Base-by-base conservation (phyloP, 148 eudicot genomes). In the Rheum nobile region DNA sequence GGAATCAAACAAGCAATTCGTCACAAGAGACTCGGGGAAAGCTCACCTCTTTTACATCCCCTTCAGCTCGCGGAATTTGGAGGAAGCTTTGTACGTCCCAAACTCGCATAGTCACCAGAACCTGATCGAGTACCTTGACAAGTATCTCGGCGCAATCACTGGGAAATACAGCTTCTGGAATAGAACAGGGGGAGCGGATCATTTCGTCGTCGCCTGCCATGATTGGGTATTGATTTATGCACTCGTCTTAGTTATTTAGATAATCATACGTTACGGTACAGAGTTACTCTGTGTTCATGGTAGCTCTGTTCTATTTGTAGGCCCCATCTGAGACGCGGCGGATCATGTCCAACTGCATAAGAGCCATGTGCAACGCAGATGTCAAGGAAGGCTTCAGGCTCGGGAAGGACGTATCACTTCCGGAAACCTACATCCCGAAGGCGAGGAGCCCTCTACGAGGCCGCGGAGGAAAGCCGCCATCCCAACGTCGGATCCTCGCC, bases 31-130 rank as follows among this genome's bases (percentile, higher is more conserved):
- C 22, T 88, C 90, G 0, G 39, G 24, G 24, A 71, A 79, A 74
- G 92, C 92, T 34, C 92, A 86, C 76, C 82, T 90, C 19, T 90
- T 90, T 77, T 90, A 88, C 89, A 77, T 88, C 41, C 89, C 96
- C 29, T 90, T 90, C 79, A 88, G 96, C 77, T 88, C 96, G 4
- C 79, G 88, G 44, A 78, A 79, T 67, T 80, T 90, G 71, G 82
- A 85, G 82, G 77, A 77, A 71, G 59, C 90, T 14, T 75, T 86
- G 26, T 90, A 88, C 47, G 86, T 90, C 37, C 86, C 76, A 22
- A 73, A 84, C 76, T 90, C 96, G 74, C 92, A 88, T 57, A 83
- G 68, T 70, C 81, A 78, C 54, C 77, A 76, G 12, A 88, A 86
- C 71, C 77, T 90, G 22, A 73, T 83, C 31, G 73, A 72, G 38